Conservation (phyloP, 768 basidiomycete species). For the Suillus discolor region DNA sequence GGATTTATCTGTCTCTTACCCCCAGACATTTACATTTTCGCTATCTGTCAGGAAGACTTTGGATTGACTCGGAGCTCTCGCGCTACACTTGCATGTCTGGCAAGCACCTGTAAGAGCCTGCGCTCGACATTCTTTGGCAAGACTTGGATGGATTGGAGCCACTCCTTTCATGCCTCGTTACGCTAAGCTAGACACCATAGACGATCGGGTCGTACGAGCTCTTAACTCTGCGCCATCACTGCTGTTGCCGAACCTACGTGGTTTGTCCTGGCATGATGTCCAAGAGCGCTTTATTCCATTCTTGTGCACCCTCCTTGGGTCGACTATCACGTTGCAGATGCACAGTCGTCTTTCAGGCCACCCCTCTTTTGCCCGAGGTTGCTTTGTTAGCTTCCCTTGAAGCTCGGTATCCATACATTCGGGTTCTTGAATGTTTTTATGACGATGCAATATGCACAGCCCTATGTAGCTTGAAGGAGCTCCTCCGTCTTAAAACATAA, state of each 20-base stretch:
- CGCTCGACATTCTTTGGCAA: background rate
- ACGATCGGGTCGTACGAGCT: background rate
- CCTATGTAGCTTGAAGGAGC: background rate
- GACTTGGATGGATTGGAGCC: background rate
- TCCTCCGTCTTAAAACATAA: background rate
- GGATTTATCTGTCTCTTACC: background rate
- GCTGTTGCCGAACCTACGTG: background rate
- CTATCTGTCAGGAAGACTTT: background rate
- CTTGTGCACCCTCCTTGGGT: background rate
- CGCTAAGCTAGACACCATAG: background rate
- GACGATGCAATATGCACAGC: background rate
- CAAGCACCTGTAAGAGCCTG: background rate
- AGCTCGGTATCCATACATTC: background rate
- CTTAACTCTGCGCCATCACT: background rate
- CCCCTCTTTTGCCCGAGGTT: background rate
- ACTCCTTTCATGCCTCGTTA: background rate
- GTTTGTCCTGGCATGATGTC: background rate
- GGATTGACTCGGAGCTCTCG: background rate
- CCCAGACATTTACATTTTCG: background rate
- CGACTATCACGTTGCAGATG: background rate
- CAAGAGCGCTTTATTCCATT: background rate
- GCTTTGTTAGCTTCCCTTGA: background rate
- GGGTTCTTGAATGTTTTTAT: background rate
- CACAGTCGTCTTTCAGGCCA: background rate
- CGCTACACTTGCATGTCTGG: background rate